Base-by-base conservation (phyloP, 306 rosid genomes). In the Vigna radiata region DNA sequence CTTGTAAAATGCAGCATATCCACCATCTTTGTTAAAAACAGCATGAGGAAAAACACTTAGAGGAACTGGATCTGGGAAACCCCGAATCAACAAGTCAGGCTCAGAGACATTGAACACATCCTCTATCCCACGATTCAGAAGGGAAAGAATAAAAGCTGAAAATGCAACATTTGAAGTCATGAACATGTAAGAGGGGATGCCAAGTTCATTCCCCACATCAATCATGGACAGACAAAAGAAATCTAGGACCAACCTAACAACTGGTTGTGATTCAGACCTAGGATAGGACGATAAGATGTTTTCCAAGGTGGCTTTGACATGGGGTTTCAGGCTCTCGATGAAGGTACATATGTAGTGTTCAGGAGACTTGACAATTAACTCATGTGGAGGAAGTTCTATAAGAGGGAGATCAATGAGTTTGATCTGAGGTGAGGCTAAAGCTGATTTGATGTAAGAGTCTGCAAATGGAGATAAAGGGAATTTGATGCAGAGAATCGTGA, bases 201-300 rank as follows among this genome's bases (percentile, higher is more conserved):
- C 81, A 2, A 87, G 43, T 61, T 88, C 87, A 8, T 70, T 70
- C 62, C 80, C 92, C 49, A 85, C 76, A 77, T 85, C 90, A 68
- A 87, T 3, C 90, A 88, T 72, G 18, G 86, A 54, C 61, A 88
- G 7, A 39, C 84, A 83, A 67, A 90, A 90, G 72, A 86, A 81
- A 83, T 88, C 89, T 52, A 90, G 81, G 43, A 90, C 87, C 76
- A 91, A 71, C 3, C 76, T 85, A 8, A 76, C 78, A 67, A 84
- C 60, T 12, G 59, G 77, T 61, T 29, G 37, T 31, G 88, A 76
- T 31, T 69, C 71, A 5, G 76, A 19, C 47, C 7, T 31, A 65
- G 66, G 67, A 33, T 15, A 11, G 0, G 68, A 74, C 9, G 82
- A 76, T 1, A 73, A 12, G 4, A 87, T 47, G 23, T 13, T 43